Conservation (phyloP, 2,329 filamentous ascomycete genomes). For the Colletotrichum euphorbiae region DNA sequence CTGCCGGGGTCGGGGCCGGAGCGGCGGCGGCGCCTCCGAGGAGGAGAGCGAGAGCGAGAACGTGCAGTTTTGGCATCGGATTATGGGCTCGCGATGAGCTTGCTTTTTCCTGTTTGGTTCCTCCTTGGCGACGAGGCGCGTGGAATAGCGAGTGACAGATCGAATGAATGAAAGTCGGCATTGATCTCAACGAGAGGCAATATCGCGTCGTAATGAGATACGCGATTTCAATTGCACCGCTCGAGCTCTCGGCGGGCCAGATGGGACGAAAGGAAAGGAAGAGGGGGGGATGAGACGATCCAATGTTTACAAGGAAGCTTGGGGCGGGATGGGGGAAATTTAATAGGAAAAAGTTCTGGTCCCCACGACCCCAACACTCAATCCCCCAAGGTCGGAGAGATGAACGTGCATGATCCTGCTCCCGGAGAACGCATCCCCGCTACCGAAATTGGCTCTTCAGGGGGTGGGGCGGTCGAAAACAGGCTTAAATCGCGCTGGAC, state of each 20-base stretch:
- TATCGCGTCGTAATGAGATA: constrained; percentile 3
- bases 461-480: constrained; percentile 20
- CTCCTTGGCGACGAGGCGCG: constrained; percentile 4
- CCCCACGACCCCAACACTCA: background rate
- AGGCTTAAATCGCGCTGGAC: constrained; percentile 33
- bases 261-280: background rate
- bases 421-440: constrained; percentile 18
- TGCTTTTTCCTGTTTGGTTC: background rate
- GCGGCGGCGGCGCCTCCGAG: constrained; percentile 46
- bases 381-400: constrained; percentile 26
- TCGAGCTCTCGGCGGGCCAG: constrained; percentile 18
- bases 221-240: background rate
- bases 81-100: background rate
- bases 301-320: constrained; percentile 25
- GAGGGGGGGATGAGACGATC: constrained; percentile 11
- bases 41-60: constrained; percentile 47
- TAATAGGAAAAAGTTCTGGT: constrained; percentile 26
- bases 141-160: background rate
- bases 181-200: background rate
- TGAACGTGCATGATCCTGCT: constrained; percentile 29
- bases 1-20: constrained; percentile 44
- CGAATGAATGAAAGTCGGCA: constrained; percentile 6
- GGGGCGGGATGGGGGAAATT: constrained; percentile 17
- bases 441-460: constrained; percentile 35
- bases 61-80: constrained; percentile 46